Conservation (phyloP, 2,329 filamentous ascomycete species). For the Rosellinia necatrix region DNA sequence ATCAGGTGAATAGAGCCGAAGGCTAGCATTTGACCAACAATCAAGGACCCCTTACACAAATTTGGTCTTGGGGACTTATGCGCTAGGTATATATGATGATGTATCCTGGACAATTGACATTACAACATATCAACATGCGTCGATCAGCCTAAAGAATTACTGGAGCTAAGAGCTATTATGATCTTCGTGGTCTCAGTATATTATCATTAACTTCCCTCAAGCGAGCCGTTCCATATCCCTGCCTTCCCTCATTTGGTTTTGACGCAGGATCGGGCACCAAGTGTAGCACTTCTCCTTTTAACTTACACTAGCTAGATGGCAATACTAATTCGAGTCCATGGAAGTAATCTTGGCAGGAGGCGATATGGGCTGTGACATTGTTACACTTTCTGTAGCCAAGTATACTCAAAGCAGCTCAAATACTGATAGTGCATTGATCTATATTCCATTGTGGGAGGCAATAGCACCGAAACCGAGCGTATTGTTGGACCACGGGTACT, state of each 20-base stretch:
- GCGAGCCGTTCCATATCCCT: background rate
- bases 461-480: conserved; percentile 13
- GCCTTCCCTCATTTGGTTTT: background rate
- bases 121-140: no score
- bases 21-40: no score
- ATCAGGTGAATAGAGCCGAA: no score
- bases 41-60: no score
- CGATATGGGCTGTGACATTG: background rate
- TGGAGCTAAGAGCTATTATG: background rate
- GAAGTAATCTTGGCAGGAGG: background rate
- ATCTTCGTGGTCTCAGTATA: background rate
- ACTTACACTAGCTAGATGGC: no score
- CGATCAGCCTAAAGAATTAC: no score
- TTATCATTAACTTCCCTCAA: background rate
- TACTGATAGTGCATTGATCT: conserved; percentile 12
- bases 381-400: conserved; percentile 1
- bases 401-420: conserved; percentile 14
- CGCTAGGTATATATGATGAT: no score
- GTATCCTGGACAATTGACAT: no score
- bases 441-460: conserved; percentile 9
- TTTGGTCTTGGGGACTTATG: no score
- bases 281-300: background rate
- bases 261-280: background rate
- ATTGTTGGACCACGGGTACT: conserved; percentile 7
- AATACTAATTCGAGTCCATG: background rate